Base-by-base conservation (phyloP, 169 alveolate species). In the Amoebophrya sp. region DNA sequence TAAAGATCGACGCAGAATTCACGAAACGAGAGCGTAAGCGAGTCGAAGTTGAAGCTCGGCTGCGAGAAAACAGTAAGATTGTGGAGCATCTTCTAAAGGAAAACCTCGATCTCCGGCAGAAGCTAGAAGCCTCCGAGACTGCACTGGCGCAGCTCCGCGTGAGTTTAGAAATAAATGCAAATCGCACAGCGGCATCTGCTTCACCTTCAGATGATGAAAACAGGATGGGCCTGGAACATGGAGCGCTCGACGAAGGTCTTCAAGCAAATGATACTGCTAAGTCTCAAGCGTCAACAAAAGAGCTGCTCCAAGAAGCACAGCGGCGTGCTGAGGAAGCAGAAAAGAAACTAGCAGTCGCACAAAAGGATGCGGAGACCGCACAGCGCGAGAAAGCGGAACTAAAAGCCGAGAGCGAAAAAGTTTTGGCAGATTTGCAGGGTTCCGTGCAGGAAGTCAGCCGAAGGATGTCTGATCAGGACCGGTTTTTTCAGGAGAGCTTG, bases 1-100 rank as follows among this genome's bases (percentile, higher is more conserved):
- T 65, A 29, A 65, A 65, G 83, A 65, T 65, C 83, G 83, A 65
- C 83, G 83, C 83, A 29, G 83, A 65, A 36, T 65, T 65, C n/a
- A 29, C 18, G 83, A 6, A 36, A 26, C 83, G 83, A 10, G 83
- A 65, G 83, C 18, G n/a, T 29, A 65, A 65, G 83, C 83, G 83
- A 65, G 3, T 65, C 83, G 83, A 65, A 65, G 38, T 65, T 29
- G 83, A 65, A 36, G 12, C 33, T 10, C 83, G 83, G 26, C 83
- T 65, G 83, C 83, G 83, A 29, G 83, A 65, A 65, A 65, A 65
- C 83, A 65, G 38, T 29, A 65, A 65, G 26, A 36, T 65, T 6
- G 83, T 65, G 2, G 83, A 65, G 83, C 83, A 65, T 65, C 33
- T 65, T 29, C 33, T 65, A 26, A 65, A 65, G 33, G 83, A 65